Conservation (phyloP, 2,329 filamentous ascomycete species). For the Fusarium humuli region DNA sequence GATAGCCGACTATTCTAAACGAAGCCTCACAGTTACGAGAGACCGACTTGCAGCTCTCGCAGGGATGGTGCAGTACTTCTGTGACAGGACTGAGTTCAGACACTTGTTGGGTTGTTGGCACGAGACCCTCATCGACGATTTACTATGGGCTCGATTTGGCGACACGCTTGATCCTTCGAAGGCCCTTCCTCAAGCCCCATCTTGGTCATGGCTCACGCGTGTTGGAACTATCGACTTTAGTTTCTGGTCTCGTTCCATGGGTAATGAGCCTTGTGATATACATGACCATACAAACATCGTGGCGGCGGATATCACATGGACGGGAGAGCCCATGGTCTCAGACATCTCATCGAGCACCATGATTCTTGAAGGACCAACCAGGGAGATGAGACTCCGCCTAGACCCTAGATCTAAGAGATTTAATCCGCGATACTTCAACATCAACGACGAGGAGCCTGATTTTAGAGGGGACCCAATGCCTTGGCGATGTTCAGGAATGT, state of each 20-base stretch:
- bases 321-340: not conserved
- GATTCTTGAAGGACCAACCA: not conserved
- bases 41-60: conserved; percentile 4
- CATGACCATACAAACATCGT: not conserved
- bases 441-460: not conserved
- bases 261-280: not conserved
- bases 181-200: not conserved
- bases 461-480: not conserved
- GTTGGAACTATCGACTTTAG: not conserved
- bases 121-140: not conserved
- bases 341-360: not conserved
- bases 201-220: conserved; percentile 26
- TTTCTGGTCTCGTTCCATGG: not conserved
- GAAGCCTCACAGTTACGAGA: conserved; percentile 1
- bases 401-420: not conserved
- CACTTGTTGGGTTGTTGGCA: conserved; percentile 11
- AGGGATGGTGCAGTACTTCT: conserved; percentile 11
- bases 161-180: not conserved
- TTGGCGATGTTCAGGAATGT: conserved; percentile 9
- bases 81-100: not conserved
- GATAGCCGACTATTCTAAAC: conserved; percentile 15
- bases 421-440: not conserved
- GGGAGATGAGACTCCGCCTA: not conserved
- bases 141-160: conserved; percentile 6
- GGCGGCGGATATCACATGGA: not conserved